These are phyloP conservation scores for Populus euphratica DNA, from an alignment of 345 rosid genomes.

Conservation along the genomic window DNA sequence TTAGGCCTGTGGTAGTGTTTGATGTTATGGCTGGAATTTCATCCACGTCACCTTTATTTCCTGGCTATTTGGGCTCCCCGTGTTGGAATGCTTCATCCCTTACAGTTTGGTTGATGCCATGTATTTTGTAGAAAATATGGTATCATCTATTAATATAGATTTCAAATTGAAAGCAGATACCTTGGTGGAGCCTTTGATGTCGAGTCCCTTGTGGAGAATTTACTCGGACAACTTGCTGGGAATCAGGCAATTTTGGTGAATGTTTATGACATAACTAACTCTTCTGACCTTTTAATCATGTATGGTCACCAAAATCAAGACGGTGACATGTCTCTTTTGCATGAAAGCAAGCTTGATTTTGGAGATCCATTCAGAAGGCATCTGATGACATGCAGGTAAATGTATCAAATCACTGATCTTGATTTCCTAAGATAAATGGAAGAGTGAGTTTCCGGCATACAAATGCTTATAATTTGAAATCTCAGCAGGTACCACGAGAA, in stretches of 20 bases:
- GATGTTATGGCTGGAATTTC: neutral
- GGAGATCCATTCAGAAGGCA: constrained; percentile 96
- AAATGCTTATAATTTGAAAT: constrained; percentile 10
- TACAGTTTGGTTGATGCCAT: neutral
- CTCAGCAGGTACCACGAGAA: constrained; percentile 71
- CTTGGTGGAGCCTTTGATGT: constrained; percentile 99
- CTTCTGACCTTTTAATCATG: constrained; percentile 82
- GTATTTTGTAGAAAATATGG: neutral
- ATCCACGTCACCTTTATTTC: neutral
- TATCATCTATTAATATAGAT: neutral
- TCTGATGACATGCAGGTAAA: constrained; percentile 86
- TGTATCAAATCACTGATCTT: constrained; percentile 8
- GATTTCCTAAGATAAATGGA: neutral
- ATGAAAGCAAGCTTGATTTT: constrained; percentile 83
- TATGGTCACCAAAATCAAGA: constrained; percentile 80
- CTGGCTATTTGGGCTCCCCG: neutral
- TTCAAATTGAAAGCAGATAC: constrained; percentile 52
- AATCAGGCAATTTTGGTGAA: constrained; percentile 89
- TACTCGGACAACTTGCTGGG: constrained; percentile 96
- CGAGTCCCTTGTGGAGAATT: constrained; percentile 96
- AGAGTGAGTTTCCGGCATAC: constrained; percentile 1
- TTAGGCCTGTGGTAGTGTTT: neutral
- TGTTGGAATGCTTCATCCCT: neutral
- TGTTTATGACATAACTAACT: constrained; percentile 83
- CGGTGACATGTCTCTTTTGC: constrained; percentile 67